Evolutionary conservation across 169 alveolate genomes (phyloP), one percentile per base, ranked within the genome.

Genomic region (Amoebophrya sp.): DNA sequence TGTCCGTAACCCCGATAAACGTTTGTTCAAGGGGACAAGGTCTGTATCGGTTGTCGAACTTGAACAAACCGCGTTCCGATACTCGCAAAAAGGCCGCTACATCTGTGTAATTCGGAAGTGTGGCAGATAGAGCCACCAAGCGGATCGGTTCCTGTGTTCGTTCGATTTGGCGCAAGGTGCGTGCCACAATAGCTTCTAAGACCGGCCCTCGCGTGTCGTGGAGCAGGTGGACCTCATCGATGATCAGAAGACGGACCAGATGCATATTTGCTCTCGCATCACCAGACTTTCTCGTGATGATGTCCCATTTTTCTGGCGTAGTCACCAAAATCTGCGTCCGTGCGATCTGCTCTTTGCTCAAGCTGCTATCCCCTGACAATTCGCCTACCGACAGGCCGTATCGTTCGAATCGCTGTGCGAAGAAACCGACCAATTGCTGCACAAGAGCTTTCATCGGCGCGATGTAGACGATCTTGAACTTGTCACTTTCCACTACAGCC

Each of bases 281-380:
- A 34, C 99, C 99, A 78, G 99, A 96, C 93, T 98, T 98, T 91
- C 99, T 95, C 41, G 99, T 99, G 76, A 99, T 97, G 53, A 99
- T 98, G 95, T 99, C 99, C 99, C 99, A 99, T 95, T 99, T 99
- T 95, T 99, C 99, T 0, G 99, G 99, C 26, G 99, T 99, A 65
- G 99, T 98, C 23, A 99, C 99, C 53, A 99, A 98, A 76, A 99
- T 96, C 92, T 99, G 99, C 36, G 99, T 98, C 93, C 97, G 98
- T 89, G 97, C 99, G 83, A 99, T 98, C 95, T 99, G 98, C 91
- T 96, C 97, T 83, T 99, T n/a, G n/a, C n/a, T n/a, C n/a, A n/a
- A 41, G 53, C 76, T 76, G 39, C 89, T 92, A 41, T 93, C 95
- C 1, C 95, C 95, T 3, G 95, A 92, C 89, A 93, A 77, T 78